Evolutionary conservation across 352 stramenopile genomes (phyloP), one percentile per base, ranked within the genome.

Genomic region (Phytophthora pinifolia): DNA sequence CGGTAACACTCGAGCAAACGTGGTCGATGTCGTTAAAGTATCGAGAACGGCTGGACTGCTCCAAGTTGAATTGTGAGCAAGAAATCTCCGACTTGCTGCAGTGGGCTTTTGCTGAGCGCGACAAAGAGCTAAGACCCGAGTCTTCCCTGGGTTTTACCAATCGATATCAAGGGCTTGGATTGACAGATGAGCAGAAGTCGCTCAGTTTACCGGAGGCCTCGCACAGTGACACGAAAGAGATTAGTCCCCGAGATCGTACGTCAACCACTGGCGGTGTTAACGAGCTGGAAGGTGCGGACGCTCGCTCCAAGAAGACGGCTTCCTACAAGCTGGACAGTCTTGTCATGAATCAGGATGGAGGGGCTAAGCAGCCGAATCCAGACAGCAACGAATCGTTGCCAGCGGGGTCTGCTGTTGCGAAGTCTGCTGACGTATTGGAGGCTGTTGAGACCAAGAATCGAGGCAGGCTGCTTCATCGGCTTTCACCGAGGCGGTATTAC

Each of bases 21-120:
- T 74, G 61, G 65, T 48, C 35, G 9, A 43, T 55, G 32, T 74
- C 56, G 25, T 31, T 71, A 5, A 48, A 58, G n/a, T 50, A 55
- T 34, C 39, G 34, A 45, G 58, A 70, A 30, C 48, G 62, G 5
- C 43, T 75, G 27, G 54, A 75, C 31, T 65, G 65, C 10, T 67
- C 63, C 6, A 53, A 36, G 12, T n/a, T 75, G 12, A 36, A 69
- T 46, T 59, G 54, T 31, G 46, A 62, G 12, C 42, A 35, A 22
- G 55, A 72, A 6, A 12, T 75, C 12, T 25, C 14, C 1, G 49
- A 58, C 17, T 37, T 75, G n/a, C 38, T 75, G 12, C 45, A 59
- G n/a, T 64, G 58, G 52, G 67, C 62, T 3, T 10, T 70, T 7
- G 31, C 51, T 20, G 47, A 49, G 51, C 58, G 62, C n/a, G 45